Evolutionary conservation across 2,329 filamentous ascomycete genomes (phyloP).

Genomic region (Penicillium polonicum): DNA sequence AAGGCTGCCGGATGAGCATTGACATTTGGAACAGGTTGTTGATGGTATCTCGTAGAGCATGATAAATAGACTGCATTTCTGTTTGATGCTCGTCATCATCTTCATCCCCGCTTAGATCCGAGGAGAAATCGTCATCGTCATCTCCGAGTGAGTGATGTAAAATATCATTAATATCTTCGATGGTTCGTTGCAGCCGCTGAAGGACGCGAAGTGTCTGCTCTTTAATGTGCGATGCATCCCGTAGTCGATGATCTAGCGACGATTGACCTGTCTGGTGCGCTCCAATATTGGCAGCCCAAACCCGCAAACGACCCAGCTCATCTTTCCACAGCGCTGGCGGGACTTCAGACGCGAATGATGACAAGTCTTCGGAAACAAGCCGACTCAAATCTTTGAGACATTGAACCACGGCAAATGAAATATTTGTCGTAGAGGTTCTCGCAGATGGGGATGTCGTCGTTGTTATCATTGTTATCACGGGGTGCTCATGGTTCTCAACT

Average conservation of each 20-base stretch:
- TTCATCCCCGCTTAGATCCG: neutral
- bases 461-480: no score
- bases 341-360: neutral
- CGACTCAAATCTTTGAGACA: neutral
- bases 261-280: conserved; percentile 29
- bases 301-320: conserved; percentile 21
- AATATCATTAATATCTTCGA: conserved; percentile 5
- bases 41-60: conserved; percentile 25
- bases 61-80: conserved; percentile 20
- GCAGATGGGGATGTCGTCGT: neutral
- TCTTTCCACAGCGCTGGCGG: conserved; percentile 14
- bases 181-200: neutral
- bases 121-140: neutral
- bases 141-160: neutral
- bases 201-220: neutral
- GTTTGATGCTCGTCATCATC: neutral
- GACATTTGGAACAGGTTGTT: conserved; percentile 39
- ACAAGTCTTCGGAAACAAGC: neutral
- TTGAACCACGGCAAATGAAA: neutral
- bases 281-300: conserved; percentile 36
- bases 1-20: conserved; percentile 35
- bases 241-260: conserved; percentile 33
- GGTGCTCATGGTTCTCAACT: neutral
- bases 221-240: conserved; percentile 29
- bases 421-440: neutral